These are phyloP conservation scores for Singerocomus inundabilis DNA, from an alignment of 1,284 basidiomycete species.

Conservation along the genomic window DNA sequence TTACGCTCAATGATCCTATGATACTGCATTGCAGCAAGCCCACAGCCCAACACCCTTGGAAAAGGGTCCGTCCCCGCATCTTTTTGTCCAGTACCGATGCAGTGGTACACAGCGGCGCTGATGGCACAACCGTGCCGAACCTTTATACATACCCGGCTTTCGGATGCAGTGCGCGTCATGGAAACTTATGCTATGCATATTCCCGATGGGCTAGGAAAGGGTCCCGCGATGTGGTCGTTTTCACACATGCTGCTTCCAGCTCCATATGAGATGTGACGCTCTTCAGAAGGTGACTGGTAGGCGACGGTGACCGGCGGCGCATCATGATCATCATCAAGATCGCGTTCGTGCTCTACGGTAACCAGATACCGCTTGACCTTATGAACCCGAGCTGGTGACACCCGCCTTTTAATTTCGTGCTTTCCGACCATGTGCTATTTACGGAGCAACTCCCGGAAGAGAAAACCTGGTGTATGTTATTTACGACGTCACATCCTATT, in stretches of 20 bases:
- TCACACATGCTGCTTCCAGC: constrained; percentile 12
- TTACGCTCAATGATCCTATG: constrained; percentile 22
- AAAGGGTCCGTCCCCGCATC: constrained; percentile 7
- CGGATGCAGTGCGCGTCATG: constrained; percentile 13
- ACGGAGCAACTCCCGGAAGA: constrained; percentile 1
- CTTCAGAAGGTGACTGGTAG: constrained; percentile 4
- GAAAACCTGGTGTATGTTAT: not conserved
- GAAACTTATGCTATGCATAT: constrained; percentile 15
- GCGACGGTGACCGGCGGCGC: constrained; percentile 1
- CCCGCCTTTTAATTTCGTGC: constrained; percentile 9
- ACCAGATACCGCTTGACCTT: constrained; percentile 4
- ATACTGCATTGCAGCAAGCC: constrained; percentile 24
- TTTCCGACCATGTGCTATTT: constrained; percentile 1
- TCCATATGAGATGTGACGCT: constrained; percentile 13
- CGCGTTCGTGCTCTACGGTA: constrained; percentile 5
- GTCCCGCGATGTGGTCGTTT: constrained; percentile 8
- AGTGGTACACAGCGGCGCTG: constrained; percentile 6
- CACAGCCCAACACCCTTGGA: constrained; percentile 28
- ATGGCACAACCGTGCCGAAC: constrained; percentile 5
- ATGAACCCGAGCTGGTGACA: constrained; percentile 4
- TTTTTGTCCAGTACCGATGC: constrained; percentile 9
- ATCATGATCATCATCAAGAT: constrained; percentile 13
- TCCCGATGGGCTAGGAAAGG: constrained; percentile 5
- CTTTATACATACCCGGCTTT: not conserved
- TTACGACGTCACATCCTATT: constrained; percentile 8